Base-by-base conservation (phyloP, 164 flowering plant species). In the Paratinospora sagittata region DNA sequence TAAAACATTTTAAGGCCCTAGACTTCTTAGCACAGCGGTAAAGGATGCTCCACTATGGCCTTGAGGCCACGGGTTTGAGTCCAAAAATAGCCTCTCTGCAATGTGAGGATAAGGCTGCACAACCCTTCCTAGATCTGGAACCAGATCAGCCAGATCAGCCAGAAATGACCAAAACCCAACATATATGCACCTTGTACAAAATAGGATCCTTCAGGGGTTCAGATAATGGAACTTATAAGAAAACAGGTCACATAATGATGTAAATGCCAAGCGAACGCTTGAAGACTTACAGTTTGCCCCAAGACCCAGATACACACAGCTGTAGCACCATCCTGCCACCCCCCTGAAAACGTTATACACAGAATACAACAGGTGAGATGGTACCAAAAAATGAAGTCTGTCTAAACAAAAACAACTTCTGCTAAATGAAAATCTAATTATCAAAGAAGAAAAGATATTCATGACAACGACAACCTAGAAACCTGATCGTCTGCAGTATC, bases 271-370 rank as follows among this genome's bases (percentile, higher is more conserved):
- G 24, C 64, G 21, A 13, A n/a, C 1, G 14, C 7, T 52, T 6
- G 39, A n/a, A 52, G 64, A 84, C 92, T 86, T 81, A 93, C 98
- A 27, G 79, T 90, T 83, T 80, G 85, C 71, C 86, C 93, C 70
- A 93, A 72, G 62, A 89, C 75, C 98, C 98, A 93, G 52, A 90
- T 80, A 70, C 96, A 90, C 14, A 88, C 96, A 78, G 98, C 98
- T 19, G 96, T 90, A 62, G 96, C 90, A 66, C 98, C 96, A 84
- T 93, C 95, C 73, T 85, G 91, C 98, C 98, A 89, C 9, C 89
- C 94, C 63, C 93, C 98, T 90, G 77, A 74, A 67, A 79, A 78
- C 67, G 65, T 75, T n/a, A n/a, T n/a, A n/a, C n/a, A n/a, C n/a
- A n/a, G n/a, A n/a, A 67, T 10, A 62, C 17, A 34, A 77, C 10